A percentile compares a stretch with the other conserved stretches of the same genome.
Evolutionary conservation across 768 basidiomycete genomes (phyloP).

Genomic region (Tremella mesenterica): DNA sequence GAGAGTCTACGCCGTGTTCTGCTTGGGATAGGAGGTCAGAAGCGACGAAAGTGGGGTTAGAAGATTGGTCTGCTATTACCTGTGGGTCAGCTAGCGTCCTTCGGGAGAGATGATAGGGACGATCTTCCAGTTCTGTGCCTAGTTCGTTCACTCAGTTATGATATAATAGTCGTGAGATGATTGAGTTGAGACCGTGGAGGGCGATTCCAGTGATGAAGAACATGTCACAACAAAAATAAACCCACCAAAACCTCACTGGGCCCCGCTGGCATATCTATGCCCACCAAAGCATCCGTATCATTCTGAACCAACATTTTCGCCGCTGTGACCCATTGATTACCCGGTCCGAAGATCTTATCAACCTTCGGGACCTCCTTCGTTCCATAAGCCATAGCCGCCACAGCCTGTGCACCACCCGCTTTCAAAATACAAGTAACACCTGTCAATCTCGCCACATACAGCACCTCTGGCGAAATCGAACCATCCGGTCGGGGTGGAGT

Average conservation of each 20-base stretch:
- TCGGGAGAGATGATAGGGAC: no score
- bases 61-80: constrained; percentile 88
- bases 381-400: constrained; percentile 93
- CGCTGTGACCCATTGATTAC: constrained; percentile 99
- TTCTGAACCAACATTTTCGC: constrained; percentile 99
- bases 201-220: not conserved
- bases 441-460: constrained; percentile 87
- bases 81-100: constrained; percentile 44
- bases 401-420: constrained; percentile 92
- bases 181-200: not conserved
- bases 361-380: constrained; percentile 93
- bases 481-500: constrained; percentile 94
- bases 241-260: constrained; percentile 93
- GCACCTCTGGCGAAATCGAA: constrained; percentile 87
- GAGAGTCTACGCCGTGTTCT: constrained; percentile 95
- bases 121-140: no score
- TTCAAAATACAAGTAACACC: constrained; percentile 85
- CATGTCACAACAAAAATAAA: constrained; percentile 13
- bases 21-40: constrained; percentile 96
- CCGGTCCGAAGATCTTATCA: constrained; percentile 98
- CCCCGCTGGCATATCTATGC: constrained; percentile 98
- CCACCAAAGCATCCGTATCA: constrained; percentile 89
- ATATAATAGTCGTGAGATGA: no score
- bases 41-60: constrained; percentile 81
- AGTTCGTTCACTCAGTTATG: no score